Percentiles rank a stretch among this genome's conserved stretches.
Conservation (phyloP, 352 stramenopile genomes). For the Globisporangium megalacanthum region DNA sequence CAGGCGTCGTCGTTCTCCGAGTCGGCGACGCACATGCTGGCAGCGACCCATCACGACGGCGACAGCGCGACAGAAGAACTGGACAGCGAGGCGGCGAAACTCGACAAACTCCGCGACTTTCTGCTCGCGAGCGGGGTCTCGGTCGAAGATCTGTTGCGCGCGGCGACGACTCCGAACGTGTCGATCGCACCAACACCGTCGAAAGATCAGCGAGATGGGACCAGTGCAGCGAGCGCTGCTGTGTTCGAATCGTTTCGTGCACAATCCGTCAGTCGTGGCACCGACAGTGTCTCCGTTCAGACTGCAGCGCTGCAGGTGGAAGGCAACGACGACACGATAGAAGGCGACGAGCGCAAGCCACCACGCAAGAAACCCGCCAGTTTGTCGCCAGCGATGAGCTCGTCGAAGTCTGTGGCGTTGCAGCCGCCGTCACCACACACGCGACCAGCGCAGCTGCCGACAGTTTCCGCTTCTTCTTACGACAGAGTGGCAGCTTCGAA, state of each 20-base stretch:
- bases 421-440: conserved; percentile 5
- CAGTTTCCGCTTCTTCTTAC: too few species aligned
- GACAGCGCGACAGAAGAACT: conserved; percentile 1
- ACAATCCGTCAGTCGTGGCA: not conserved
- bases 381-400: not conserved
- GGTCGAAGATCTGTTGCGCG: conserved; percentile 65
- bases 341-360: not conserved
- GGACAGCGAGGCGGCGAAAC: conserved; percentile 18
- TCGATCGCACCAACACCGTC: conserved; percentile 18
- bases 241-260: not conserved
- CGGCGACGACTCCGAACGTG: conserved; percentile 41
- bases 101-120: conserved; percentile 62
- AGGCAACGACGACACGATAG: not conserved
- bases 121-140: conserved; percentile 54
- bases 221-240: not conserved
- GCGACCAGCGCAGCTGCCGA: not conserved
- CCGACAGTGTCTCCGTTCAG: not conserved
- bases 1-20: not conserved
- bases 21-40: not conserved
- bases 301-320: not conserved
- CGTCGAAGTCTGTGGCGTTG: conserved; percentile 4
- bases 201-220: not conserved
- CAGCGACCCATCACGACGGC: not conserved
- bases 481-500: too few species aligned
- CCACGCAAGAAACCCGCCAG: not conserved